phyloP scores from a whole-genome alignment of 2,329 filamentous ascomycete genomes.

The Ambrosiella cleistominuta region DNA sequence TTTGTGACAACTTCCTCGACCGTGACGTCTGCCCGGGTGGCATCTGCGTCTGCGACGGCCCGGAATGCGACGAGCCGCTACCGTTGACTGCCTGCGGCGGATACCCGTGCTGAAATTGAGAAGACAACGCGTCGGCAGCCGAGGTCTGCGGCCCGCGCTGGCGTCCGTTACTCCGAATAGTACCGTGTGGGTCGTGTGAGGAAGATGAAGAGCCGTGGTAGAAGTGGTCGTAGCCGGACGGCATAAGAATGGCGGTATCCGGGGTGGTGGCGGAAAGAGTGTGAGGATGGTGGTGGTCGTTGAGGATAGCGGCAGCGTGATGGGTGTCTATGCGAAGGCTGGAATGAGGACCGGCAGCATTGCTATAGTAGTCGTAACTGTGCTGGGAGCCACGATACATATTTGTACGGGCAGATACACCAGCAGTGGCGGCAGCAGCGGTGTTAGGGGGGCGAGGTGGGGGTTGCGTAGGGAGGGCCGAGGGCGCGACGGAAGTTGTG shows the following conservation, averaged over 20 bases:
- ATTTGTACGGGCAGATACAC: not conserved
- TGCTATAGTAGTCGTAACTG: slow-evolving; percentile 11
- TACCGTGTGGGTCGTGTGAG: not conserved
- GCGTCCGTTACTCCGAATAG: not conserved
- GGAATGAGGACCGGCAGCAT: not conserved
- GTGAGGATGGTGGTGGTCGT: not conserved
- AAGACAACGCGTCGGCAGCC: not conserved
- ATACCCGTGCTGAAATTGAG: not conserved
- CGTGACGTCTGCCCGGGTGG: slow-evolving; percentile 4
- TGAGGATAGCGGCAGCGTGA: slow-evolving; percentile 3
- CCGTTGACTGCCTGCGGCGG: not conserved
- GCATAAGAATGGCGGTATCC: slow-evolving; percentile 13
- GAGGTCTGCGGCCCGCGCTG: not conserved
- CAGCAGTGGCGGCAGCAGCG: not conserved
- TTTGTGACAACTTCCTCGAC: slow-evolving; percentile 45
- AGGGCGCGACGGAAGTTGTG: not conserved
- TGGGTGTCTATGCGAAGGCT: slow-evolving; percentile 12
- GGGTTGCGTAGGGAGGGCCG: slow-evolving; percentile 2
- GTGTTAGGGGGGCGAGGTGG: not conserved
- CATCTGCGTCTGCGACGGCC: not conserved
- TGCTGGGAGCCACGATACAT: slow-evolving; percentile 10
- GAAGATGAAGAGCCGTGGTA: not conserved
- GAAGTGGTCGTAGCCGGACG: slow-evolving; percentile 10
- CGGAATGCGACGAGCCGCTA: not conserved
- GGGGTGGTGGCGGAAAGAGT: slow-evolving; percentile 8